These are phyloP conservation scores for Trifolium fragiferum DNA, from an alignment of 306 rosid genomes.

Conservation along the genomic window DNA sequence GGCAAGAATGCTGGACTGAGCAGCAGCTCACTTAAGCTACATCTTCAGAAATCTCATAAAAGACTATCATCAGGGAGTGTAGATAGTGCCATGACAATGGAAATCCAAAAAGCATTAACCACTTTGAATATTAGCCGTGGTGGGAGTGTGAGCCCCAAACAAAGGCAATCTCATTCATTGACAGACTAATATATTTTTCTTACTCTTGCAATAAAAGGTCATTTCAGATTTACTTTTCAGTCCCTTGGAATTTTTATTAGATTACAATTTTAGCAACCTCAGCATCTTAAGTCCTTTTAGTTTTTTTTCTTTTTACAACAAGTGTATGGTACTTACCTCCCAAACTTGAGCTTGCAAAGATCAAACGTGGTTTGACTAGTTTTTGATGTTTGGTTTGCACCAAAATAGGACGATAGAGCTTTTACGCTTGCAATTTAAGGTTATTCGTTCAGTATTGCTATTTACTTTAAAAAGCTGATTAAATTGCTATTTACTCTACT, in stretches of 20 bases:
- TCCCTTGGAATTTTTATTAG: background rate
- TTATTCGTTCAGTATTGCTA: too few species aligned
- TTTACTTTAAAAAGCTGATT: too few species aligned
- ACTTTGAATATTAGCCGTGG: constrained; percentile 66
- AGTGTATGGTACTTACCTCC: background rate
- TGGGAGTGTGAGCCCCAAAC: constrained; percentile 71
- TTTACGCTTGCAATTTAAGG: too few species aligned
- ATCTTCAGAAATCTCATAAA: constrained; percentile 88
- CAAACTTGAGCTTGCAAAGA: too few species aligned
- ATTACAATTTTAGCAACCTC: background rate
- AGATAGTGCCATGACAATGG: constrained; percentile 97
- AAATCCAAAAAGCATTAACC: constrained; percentile 75
- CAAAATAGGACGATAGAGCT: too few species aligned
- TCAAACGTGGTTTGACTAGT: too few species aligned
- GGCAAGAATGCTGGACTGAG: constrained; percentile 88
- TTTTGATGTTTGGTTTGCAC: too few species aligned
- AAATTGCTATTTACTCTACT: too few species aligned
- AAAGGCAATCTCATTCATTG: constrained; percentile 55
- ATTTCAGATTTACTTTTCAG: background rate
- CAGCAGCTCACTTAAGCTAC: constrained; percentile 89
- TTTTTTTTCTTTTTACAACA: background rate
- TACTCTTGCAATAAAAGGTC: background rate
- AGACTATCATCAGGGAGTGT: constrained; percentile 92
- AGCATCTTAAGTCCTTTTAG: background rate
- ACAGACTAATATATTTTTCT: constrained; percentile 41